Percentiles rank a stretch among this genome's conserved stretches.
phyloP scores from a whole-genome alignment of 257 asterid species.

The Avicennia marina region DNA sequence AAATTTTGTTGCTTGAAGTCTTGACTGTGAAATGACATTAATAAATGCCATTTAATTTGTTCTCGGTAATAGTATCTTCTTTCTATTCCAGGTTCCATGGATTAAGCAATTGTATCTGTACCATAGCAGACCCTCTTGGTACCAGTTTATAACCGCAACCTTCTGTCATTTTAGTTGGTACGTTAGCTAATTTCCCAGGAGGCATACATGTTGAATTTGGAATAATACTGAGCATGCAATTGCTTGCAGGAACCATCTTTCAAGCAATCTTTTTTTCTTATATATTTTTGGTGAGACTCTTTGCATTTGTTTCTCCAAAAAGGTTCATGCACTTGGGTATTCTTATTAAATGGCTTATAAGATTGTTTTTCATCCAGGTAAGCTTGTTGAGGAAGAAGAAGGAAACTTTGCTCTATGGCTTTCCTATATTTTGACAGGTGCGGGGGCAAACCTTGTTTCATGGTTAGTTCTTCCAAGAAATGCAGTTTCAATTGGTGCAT shows the following conservation, averaged over 20 bases:
- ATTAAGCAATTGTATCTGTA: slow-evolving; percentile 72
- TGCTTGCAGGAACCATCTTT: slow-evolving; percentile 74
- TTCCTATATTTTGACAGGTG: slow-evolving; percentile 86
- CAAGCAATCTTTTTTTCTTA: slow-evolving; percentile 95
- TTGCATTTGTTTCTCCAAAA: slow-evolving; percentile 5
- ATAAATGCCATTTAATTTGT: not conserved
- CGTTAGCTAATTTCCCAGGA: slow-evolving; percentile 20
- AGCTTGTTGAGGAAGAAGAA: slow-evolving; percentile 98
- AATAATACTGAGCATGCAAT: slow-evolving; percentile 3
- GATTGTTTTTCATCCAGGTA: slow-evolving; percentile 42
- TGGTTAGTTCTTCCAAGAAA: slow-evolving; percentile 94
- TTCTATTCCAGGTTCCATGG: slow-evolving; percentile 52
- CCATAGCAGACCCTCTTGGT: slow-evolving; percentile 85
- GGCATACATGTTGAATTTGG: slow-evolving; percentile 13
- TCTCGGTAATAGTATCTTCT: not conserved
- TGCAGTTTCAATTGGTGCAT: slow-evolving; percentile 92
- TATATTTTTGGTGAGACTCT: slow-evolving; percentile 80
- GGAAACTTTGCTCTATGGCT: slow-evolving; percentile 92
- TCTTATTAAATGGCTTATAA: slow-evolving; percentile 7
- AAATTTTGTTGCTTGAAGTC: not conserved
- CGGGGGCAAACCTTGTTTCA: slow-evolving; percentile 93
- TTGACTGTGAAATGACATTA: not conserved
- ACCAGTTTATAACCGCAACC: slow-evolving; percentile 92
- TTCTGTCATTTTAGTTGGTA: slow-evolving; percentile 89
- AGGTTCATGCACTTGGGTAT: not conserved